phyloP scores from a whole-genome alignment of 768 basidiomycete genomes.

The Tylopilus subfusipes region DNA sequence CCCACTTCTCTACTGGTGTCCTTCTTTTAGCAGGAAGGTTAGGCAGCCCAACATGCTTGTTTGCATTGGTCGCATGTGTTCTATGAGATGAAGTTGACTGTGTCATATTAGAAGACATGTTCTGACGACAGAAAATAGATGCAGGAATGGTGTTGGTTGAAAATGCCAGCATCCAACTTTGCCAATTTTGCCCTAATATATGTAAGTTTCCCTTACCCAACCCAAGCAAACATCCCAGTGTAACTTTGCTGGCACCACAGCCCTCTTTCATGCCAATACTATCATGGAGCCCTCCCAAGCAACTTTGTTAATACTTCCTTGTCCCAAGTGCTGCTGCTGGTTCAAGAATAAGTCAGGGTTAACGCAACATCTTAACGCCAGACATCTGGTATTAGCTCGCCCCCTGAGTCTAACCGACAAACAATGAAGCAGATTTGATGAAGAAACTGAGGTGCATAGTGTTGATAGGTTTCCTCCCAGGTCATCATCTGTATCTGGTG shows the following conservation, averaged over 20 bases:
- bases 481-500: not conserved
- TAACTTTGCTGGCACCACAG: not conserved
- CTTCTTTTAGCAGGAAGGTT: not conserved
- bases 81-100: not conserved
- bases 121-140: not conserved
- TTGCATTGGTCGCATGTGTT: not conserved
- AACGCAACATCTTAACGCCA: not conserved
- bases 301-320: not conserved
- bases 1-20: not conserved
- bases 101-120: not conserved
- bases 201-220: not conserved
- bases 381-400: not conserved
- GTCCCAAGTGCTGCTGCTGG: not conserved
- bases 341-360: not conserved
- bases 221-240: not conserved
- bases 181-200: not conserved
- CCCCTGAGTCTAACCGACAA: not conserved
- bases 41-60: not conserved
- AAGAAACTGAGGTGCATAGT: not conserved
- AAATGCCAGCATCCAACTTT: not conserved
- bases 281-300: not conserved
- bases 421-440: not conserved
- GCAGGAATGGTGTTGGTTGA: not conserved
- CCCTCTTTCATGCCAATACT: not conserved
- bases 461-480: not conserved